phyloP scores from a whole-genome alignment of 805 yeast genomes.

The Candida sonorensis region DNA sequence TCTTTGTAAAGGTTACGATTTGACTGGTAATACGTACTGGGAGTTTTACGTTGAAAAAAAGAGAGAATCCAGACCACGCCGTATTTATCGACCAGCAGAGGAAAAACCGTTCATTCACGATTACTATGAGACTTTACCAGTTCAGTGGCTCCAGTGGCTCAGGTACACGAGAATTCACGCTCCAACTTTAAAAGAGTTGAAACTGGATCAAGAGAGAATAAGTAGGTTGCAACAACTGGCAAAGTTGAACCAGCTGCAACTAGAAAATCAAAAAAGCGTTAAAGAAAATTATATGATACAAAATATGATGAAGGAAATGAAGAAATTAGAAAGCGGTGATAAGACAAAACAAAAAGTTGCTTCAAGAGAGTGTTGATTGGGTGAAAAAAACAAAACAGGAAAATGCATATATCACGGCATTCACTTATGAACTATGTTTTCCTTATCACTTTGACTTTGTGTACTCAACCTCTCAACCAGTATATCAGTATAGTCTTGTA shows the following conservation, averaged over 20 bases:
- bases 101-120: conserved; percentile 45
- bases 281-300: conserved; percentile 13
- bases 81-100: conserved; percentile 54
- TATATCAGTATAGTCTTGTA: conserved; percentile 10
- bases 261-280: conserved; percentile 20
- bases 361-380: too few species aligned
- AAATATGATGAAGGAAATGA: conserved; percentile 19
- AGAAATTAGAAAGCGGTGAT: conserved; percentile 9
- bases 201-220: conserved; percentile 51
- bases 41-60: conserved; percentile 54
- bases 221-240: conserved; percentile 45
- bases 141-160: conserved; percentile 83
- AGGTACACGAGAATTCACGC: conserved; percentile 50
- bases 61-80: conserved; percentile 37
- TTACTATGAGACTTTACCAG: conserved; percentile 51
- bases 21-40: conserved; percentile 85
- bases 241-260: conserved; percentile 36
- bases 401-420: not conserved
- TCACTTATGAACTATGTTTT: conserved; percentile 10
- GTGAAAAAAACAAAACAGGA: not conserved
- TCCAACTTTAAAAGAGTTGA: conserved; percentile 60
- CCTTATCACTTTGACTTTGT: conserved; percentile 8
- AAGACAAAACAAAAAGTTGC: not conserved
- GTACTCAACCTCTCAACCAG: conserved; percentile 7
- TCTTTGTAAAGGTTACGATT: conserved; percentile 48